Evolutionary conservation across 1,284 basidiomycete genomes (phyloP), one percentile per base, ranked within the genome.

Genomic region (Xanthoconium separans): DNA sequence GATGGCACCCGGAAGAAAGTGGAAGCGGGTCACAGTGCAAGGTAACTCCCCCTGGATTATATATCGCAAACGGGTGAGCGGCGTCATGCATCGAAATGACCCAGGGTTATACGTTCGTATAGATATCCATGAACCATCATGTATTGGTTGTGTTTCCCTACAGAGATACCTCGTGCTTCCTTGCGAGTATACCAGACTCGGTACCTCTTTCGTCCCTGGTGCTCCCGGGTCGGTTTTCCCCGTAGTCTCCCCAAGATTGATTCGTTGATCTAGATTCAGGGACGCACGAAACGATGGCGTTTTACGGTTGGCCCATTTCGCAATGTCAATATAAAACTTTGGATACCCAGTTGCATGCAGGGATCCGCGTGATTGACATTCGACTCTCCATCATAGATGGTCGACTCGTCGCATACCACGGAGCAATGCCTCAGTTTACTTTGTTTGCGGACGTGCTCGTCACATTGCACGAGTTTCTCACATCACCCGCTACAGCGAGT

Each of bases 321-420:
- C 87, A 91, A 63, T 91, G 89, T 62, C 89, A 91, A 65, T 77
- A 77, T 5, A 24, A 68, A 69, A 16, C 84, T 4, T 78, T 90
- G 20, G 69, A 71, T 20, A 65, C 71, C 30, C 89, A 91, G 67
- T 75, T 92, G 11, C 70, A 73, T 15, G 77, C 77, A 24, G 91
- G 91, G 1, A 86, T 95, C 54, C 85, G 93, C 6, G 80, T 91
- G 49, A 65, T 95, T 40, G 93, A 96, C 63, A 75, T 96, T 48
- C 84, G 93, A 2, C 81, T 95, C 10, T 78, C 88, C 13, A 81
- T 90, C 44, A 75, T 87, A 44, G 69, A 88, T 30, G 76, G 77
- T 40, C 71, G 76, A 47, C 79, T 92, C 49, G 77, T 85, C 60
- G 81, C 89, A n/a, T 93, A 89, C 70, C 93, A 95, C 64, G 92